Evolutionary conservation across 345 rosid species (phyloP).

Genomic region (Salix dunnii): DNA sequence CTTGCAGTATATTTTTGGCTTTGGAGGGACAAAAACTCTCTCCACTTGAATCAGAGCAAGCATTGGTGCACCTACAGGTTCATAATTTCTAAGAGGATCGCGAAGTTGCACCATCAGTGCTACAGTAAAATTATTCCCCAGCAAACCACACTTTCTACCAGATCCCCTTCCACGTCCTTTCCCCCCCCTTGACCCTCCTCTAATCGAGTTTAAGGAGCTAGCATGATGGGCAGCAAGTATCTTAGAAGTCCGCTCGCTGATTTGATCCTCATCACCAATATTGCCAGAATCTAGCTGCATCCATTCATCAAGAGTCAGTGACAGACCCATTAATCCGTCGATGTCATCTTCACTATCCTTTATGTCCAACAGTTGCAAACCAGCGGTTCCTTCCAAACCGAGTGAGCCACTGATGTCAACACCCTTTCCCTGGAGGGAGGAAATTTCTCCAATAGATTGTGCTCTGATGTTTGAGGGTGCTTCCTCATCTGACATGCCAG

Average conservation of each 20-base stretch:
- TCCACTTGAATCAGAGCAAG: constrained; percentile 93
- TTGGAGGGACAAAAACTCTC: constrained; percentile 84
- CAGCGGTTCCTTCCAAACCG: constrained; percentile 81
- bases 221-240: constrained; percentile 93
- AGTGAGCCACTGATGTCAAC: constrained; percentile 49
- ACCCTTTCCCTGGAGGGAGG: constrained; percentile 72
- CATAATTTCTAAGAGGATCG: constrained; percentile 79
- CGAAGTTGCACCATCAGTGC: constrained; percentile 86
- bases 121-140: constrained; percentile 89
- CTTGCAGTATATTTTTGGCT: constrained; percentile 66
- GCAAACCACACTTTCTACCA: constrained; percentile 70
- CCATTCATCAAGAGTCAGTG: constrained; percentile 91
- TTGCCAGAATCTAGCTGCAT: constrained; percentile 90
- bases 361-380: constrained; percentile 72
- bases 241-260: constrained; percentile 74
- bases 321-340: constrained; percentile 81
- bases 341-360: constrained; percentile 53
- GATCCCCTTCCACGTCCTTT: constrained; percentile 53
- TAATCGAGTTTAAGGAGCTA: constrained; percentile 56
- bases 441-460: constrained; percentile 60
- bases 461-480: constrained; percentile 76
- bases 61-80: constrained; percentile 93
- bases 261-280: constrained; percentile 65
- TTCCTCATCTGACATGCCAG: constrained; percentile 73
- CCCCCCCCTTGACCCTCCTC: constrained; percentile 71